Evolutionary conservation across 2,329 filamentous ascomycete species (phyloP), one percentile per base, ranked within the genome.

Genomic region (Colletotrichum sp.): DNA sequence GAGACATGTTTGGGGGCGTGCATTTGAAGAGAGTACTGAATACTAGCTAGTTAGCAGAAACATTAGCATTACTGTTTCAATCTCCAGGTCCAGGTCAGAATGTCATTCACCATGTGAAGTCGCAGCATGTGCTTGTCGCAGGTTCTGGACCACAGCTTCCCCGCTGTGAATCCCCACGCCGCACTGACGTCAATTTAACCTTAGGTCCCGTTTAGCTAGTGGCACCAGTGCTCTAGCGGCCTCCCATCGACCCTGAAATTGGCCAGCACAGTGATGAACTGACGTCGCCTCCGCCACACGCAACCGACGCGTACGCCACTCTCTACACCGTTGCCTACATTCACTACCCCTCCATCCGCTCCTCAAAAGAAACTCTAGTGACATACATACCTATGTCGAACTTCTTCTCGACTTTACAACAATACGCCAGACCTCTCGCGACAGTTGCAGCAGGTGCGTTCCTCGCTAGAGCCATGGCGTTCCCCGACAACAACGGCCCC

Each of bases 141-240:
- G 12, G 36, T 39, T 52, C 22, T 16, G 27, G 66, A 59, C 68
- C 27, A 19, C 12, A 36, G 22, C 22, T 64, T 44, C 67, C 55
- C 27, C 55, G 25, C 68, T 32, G 44, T 29, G 30, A 59, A 11
- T 44, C 62, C 55, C 39, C 32, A 9, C 27, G 13, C 68, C 57
- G 69, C 69, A 73, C 73, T 76, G 73, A 76, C 70, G 73, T 76
- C 73, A 76, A 73, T 69, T 76, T 73, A 76, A 69, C 71, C 62
- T 64, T 44, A n/a, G n/a, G n/a, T n/a, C 61, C 61, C 30, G 22
- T 44, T 39, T 22, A 64, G 59, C 27, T 34, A 62, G 27, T 29
- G 16, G 59, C 59, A 34, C 9, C 61, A 13, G 15, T 39, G n/a
- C n/a, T 34, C 32, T 22, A 16, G 12, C 66, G 57, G 34, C 71